A percentile compares a stretch with the other conserved stretches of the same genome.
Evolutionary conservation across 2,329 filamentous ascomycete genomes (phyloP).

Genomic region (Chaetomiaceae sp.): DNA sequence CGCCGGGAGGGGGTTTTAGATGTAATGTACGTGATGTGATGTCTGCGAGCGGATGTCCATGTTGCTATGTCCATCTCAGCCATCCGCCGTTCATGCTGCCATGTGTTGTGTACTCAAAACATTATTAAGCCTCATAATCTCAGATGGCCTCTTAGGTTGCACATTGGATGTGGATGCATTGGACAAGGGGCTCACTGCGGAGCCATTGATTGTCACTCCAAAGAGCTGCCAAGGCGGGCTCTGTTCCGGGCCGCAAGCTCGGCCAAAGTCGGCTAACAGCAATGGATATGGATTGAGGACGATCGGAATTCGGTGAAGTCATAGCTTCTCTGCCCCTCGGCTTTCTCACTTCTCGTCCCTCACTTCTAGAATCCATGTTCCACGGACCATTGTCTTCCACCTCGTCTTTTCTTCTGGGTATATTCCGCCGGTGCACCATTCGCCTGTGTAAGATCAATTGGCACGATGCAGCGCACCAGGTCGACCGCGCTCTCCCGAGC

Average conservation of each 20-base stretch:
- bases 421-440: not conserved
- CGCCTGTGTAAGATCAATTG: slow-evolving; percentile 4
- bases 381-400: not conserved
- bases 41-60: no score
- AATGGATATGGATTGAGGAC: no score
- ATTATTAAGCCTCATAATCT: no score
- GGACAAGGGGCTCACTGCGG: no score
- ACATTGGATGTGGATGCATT: no score
- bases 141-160: no score
- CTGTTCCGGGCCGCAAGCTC: slow-evolving; percentile 15
- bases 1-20: slow-evolving; percentile 47
- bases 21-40: no score
- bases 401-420: not conserved
- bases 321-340: not conserved
- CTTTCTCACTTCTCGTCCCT: not conserved
- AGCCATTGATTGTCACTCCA: no score
- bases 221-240: slow-evolving; percentile 12
- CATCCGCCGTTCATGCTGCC: no score
- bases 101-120: no score
- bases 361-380: not conserved
- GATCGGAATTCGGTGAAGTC: slow-evolving; percentile 10
- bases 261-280: slow-evolving; percentile 16
- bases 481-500: slow-evolving; percentile 13
- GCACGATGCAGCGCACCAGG: slow-evolving; percentile 20
- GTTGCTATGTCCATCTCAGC: no score